phyloP scores from a whole-genome alignment of 306 rosid genomes.

The Cicer yamashitae region DNA sequence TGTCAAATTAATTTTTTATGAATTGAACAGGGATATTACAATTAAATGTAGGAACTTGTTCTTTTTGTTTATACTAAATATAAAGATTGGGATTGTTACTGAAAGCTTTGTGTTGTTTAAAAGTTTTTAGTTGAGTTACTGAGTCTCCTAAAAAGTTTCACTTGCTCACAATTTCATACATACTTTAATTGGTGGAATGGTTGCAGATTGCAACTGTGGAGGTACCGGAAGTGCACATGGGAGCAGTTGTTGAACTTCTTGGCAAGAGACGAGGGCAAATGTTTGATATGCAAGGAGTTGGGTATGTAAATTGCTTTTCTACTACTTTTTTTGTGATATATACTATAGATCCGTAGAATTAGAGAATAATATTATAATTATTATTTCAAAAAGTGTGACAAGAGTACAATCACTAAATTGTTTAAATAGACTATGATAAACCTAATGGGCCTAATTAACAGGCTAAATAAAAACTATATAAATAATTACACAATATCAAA shows the following conservation, averaged over 20 bases:
- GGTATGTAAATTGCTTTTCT: slow-evolving; percentile 64
- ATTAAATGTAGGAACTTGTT: slow-evolving; percentile 12
- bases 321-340: slow-evolving; percentile 32
- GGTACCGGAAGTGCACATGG: slow-evolving; percentile 97
- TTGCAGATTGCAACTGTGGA: slow-evolving; percentile 93
- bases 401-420: too few species aligned
- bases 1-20: background rate
- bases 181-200: slow-evolving; percentile 45
- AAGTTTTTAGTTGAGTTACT: slow-evolving; percentile 19
- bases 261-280: slow-evolving; percentile 96
- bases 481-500: too few species aligned
- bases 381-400: too few species aligned
- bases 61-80: background rate
- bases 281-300: slow-evolving; percentile 97
- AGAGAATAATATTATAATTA: too few species aligned
- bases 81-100: slow-evolving; percentile 18
- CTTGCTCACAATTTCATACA: slow-evolving; percentile 25
- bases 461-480: too few species aligned
- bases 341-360: too few species aligned
- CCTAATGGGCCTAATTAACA: too few species aligned
- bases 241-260: slow-evolving; percentile 92
- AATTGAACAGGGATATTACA: slow-evolving; percentile 21
- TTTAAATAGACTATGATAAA: too few species aligned
- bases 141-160: background rate
- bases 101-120: background rate